Evolutionary conservation across 2,329 filamentous ascomycete species (phyloP), one percentile per base, ranked within the genome.

Genomic region (Rhexocercosporidium sp.): DNA sequence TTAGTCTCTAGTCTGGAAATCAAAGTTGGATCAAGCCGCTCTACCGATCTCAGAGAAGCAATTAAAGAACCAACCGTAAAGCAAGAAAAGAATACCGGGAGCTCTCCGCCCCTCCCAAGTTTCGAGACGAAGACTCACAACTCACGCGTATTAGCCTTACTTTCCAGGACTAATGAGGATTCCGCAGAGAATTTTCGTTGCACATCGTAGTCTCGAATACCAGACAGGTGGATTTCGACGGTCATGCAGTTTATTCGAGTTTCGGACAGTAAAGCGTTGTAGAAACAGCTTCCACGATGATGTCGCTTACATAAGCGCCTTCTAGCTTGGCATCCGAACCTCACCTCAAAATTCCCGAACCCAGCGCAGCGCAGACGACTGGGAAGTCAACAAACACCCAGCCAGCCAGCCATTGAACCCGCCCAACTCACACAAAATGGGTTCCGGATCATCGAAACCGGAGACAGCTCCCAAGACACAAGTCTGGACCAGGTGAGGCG

Each of bases 401-500:
- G n/a, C n/a, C n/a, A n/a, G n/a, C 57, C 53, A 66, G 66, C 59
- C 62, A 68, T 70, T 66, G 66, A 65, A 68, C 14, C 14, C 39
- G 29, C 44, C 31, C 41, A 49, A 66, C 57, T 37, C 64, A 41
- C 57, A 61, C 67, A 74, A 60, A 57, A 77, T 77, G 75, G 75
- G 75, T 65, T 76, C 75, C 59, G 68, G 71, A 34, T 69, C 71
- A 62, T 77, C 75, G 0, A 77, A 77, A 70, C 75, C 74, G 14
- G 68, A 70, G 7, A 67, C 67, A 20, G 47, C 66, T 18, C 73
- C 75, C 29, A 71, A 67, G 54, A 62, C 73, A 9, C 75, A 77
- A 66, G 71, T 75, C 57, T 77, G 75, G 75, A 73, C 71, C 22
- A 74, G 70, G 75, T 75, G 66, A 31, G 59, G 12, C 25, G 46